A percentile compares a stretch with the other conserved stretches of the same genome.
Evolutionary conservation across 805 yeast species (phyloP).

Genomic region (Yamadazyma sp.): DNA sequence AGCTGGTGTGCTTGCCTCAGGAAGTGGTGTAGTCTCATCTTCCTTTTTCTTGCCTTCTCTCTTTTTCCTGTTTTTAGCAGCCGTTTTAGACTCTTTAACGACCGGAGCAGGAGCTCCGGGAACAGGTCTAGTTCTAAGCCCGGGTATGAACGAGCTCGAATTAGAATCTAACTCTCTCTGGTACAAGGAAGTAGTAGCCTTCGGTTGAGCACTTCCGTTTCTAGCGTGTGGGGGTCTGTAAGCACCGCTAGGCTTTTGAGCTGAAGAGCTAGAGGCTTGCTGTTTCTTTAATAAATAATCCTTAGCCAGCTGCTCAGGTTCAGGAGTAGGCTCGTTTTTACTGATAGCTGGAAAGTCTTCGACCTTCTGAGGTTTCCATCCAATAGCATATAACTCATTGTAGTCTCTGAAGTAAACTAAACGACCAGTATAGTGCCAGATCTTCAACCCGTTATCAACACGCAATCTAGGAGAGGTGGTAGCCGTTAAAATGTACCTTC

Average conservation of each 20-base stretch:
- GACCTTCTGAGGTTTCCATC: conserved; percentile 75
- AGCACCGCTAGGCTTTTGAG: conserved; percentile 76
- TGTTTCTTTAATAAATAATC: conserved; percentile 50
- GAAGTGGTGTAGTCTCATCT: conserved; percentile 7
- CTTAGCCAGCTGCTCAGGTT: conserved; percentile 69
- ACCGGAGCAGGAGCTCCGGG: conserved; percentile 58
- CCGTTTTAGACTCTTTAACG: conserved; percentile 55
- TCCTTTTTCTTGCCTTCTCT: conserved; percentile 51
- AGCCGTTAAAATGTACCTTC: conserved; percentile 88
- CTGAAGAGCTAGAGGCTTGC: conserved; percentile 30
- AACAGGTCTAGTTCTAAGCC: conserved; percentile 37
- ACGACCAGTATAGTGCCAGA: conserved; percentile 91
- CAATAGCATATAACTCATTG: conserved; percentile 74
- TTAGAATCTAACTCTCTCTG: conserved; percentile 50
- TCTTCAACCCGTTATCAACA: conserved; percentile 91
- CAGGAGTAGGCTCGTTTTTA: conserved; percentile 52
- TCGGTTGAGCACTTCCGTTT: conserved; percentile 27
- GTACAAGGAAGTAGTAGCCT: conserved; percentile 54
- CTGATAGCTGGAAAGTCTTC: conserved; percentile 55
- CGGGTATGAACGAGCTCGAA: conserved; percentile 19
- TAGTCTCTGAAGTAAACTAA: conserved; percentile 76
- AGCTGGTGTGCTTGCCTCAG: conserved; percentile 6
- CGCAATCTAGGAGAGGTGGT: conserved; percentile 96
- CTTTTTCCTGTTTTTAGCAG: conserved; percentile 75
- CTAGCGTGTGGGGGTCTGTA: conserved; percentile 97